Conservation (phyloP, 495 filamentous ascomycete genomes). For the Xylaria cubensis region DNA sequence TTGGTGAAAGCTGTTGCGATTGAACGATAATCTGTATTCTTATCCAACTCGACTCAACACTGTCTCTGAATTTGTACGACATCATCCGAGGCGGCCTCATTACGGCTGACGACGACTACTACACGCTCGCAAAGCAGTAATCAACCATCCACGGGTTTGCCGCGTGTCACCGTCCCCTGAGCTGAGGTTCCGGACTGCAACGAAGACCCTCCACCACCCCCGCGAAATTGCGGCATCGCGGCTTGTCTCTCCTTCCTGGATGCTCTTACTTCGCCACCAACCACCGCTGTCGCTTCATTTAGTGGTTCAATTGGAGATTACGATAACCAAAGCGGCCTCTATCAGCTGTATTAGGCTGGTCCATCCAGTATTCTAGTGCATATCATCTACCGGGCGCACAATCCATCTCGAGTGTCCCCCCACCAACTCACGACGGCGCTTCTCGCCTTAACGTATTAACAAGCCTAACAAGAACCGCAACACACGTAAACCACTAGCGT, state of each 20-base stretch:
- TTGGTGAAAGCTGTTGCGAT: background rate
- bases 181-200: conserved; percentile 10
- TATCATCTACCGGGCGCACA: background rate
- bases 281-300: background rate
- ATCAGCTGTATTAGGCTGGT: background rate
- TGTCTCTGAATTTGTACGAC: background rate
- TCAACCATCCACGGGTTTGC: conserved; percentile 16
- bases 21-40: background rate
- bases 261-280: background rate
- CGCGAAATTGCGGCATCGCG: background rate
- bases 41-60: background rate
- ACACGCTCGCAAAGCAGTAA: conserved; percentile 13
- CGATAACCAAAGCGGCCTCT: background rate
- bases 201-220: conserved; percentile 12
- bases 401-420: conserved; percentile 1
- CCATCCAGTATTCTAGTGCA: background rate
- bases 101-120: conserved; percentile 9
- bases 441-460: background rate
- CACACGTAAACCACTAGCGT: background rate
- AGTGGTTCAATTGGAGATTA: conserved; percentile 6
- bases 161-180: conserved; percentile 17
- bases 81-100: background rate
- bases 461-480: background rate
- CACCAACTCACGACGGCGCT: conserved; percentile 7
- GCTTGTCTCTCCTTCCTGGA: background rate